Base-by-base conservation (phyloP, 2,329 filamentous ascomycete genomes). In the Penicillium sp. region DNA sequence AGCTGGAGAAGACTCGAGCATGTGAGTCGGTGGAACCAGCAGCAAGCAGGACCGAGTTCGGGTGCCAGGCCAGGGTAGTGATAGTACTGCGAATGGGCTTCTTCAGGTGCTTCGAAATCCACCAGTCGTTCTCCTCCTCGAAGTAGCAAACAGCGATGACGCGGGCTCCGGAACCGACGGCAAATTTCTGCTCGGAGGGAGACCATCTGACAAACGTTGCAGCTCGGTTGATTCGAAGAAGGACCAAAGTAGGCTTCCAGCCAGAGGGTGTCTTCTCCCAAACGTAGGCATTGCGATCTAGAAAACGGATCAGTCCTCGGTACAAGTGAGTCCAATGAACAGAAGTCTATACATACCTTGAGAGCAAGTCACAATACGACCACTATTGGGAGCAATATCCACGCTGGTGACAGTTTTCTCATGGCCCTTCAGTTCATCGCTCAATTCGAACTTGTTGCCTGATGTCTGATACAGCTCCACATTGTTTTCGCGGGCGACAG, bases 81-180 rank as follows among this genome's bases (percentile, higher is more conserved):
- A 99, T 93, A 56, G 95, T 99, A 75, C 92, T 96, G 66, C 93
- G 90, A 69, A 99, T 96, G 21, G 95, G 95, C 85, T 98, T 99
- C 86, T 98, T 98, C 72, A 99, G 80, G 78, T 99, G 95, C 83
- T 99, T 99, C 37, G 93, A 97, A 43, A 99, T 93, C 95, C 95
- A 99, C 95, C 95, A 99, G 81, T 99, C 93, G 78, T 99, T 97
- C 78, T 99, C 95, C 75, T 96, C 91, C 73, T 99, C 95, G 69
- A 99, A 99, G 81, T 98, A 98, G 83, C 95, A 99, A 67, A 98
- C 85, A 42, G 95, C 92, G 69, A 99, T 96, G 64, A 96, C 90
- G 62, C 95, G 88, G 67, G 96, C 95, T 61, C 95, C 95, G 27
- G 93, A 97, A 59, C 95, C 95, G 26, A 98, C 95, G 53, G 95